These are phyloP conservation scores for Austroboletus rostrupii DNA, from an alignment of 1,284 basidiomycete genomes.

Conservation along the genomic window DNA sequence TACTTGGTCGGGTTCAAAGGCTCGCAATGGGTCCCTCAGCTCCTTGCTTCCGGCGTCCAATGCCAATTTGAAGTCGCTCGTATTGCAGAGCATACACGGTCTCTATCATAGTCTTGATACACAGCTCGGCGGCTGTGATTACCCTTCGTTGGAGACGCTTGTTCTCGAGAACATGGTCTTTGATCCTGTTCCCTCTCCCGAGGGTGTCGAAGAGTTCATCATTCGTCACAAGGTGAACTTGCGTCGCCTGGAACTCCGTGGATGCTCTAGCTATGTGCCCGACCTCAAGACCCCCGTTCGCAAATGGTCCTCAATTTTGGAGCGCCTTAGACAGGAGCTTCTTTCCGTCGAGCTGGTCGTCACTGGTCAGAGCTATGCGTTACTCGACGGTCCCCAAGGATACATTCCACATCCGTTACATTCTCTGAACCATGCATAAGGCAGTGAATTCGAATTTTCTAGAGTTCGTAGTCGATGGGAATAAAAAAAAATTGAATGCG, in stretches of 20 bases:
- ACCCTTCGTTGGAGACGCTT: slow-evolving; percentile 27
- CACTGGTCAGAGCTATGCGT: slow-evolving; percentile 17
- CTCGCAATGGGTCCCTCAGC: slow-evolving; percentile 23
- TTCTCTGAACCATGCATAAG: too few species aligned
- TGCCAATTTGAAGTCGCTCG: slow-evolving; percentile 19
- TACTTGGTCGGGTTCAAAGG: slow-evolving; percentile 30
- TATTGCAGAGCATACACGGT: slow-evolving; percentile 26
- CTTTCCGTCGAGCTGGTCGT: slow-evolving; percentile 21
- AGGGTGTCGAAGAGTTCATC: slow-evolving; percentile 30
- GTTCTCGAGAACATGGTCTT: slow-evolving; percentile 31
- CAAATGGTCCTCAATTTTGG: slow-evolving; percentile 29
- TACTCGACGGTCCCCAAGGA: slow-evolving; percentile 20
- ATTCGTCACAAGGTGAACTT: slow-evolving; percentile 26
- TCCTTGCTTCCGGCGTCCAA: slow-evolving; percentile 25
- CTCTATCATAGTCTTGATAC: slow-evolving; percentile 27
- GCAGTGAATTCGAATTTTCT: too few species aligned
- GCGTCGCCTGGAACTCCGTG: slow-evolving; percentile 21
- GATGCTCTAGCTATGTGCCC: slow-evolving; percentile 25
- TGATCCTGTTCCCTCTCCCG: slow-evolving; percentile 17
- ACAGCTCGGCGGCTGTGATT: slow-evolving; percentile 17
- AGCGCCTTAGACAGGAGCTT: slow-evolving; percentile 21
- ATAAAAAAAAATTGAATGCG: too few species aligned
- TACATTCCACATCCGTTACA: slow-evolving; percentile 20
- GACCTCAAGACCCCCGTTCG: slow-evolving; percentile 13
- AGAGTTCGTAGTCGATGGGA: too few species aligned